These are phyloP conservation scores for Naematelia aurantialba DNA, from an alignment of 768 basidiomycete genomes.

Conservation along the genomic window DNA sequence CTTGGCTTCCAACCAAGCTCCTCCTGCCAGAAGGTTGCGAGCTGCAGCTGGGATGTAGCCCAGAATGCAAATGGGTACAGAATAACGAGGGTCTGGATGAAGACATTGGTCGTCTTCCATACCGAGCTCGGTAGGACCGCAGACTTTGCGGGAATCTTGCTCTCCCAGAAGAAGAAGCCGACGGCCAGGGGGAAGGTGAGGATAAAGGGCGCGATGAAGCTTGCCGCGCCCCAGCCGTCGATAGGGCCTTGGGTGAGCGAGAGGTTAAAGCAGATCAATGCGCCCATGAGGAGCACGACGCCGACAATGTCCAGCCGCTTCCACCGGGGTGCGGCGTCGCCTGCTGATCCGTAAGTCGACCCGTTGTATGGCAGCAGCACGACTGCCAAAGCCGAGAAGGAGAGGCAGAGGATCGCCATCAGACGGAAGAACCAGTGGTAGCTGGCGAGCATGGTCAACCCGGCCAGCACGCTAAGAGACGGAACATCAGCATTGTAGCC, in stretches of 20 bases:
- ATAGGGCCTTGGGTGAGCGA: conserved; percentile 53
- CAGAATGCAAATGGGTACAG: conserved; percentile 38
- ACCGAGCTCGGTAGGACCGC: conserved; percentile 50
- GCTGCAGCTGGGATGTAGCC: conserved; percentile 42
- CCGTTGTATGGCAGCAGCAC: conserved; percentile 33
- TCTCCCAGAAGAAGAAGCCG: conserved; percentile 58
- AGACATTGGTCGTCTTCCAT: conserved; percentile 42
- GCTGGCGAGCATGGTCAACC: conserved; percentile 29
- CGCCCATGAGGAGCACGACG: conserved; percentile 37
- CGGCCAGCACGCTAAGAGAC: conserved; percentile 25
- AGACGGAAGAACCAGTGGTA: conserved; percentile 60
- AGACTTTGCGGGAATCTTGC: conserved; percentile 50
- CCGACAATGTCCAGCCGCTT: conserved; percentile 47
- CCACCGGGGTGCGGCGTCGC: conserved; percentile 29
- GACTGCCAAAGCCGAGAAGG: conserved; percentile 51
- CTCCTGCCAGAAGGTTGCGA: conserved; percentile 24
- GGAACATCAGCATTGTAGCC: not conserved
- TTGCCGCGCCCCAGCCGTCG: conserved; percentile 56
- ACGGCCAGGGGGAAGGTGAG: conserved; percentile 53
- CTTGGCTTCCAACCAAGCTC: not conserved
- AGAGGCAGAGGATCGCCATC: conserved; percentile 53
- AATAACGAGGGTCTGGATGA: conserved; percentile 22
- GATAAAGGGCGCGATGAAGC: conserved; percentile 56
- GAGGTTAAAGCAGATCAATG: conserved; percentile 47
- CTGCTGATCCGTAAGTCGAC: conserved; percentile 19